phyloP scores from a whole-genome alignment of 2,329 filamentous ascomycete species.

The Fusarium sp. region DNA sequence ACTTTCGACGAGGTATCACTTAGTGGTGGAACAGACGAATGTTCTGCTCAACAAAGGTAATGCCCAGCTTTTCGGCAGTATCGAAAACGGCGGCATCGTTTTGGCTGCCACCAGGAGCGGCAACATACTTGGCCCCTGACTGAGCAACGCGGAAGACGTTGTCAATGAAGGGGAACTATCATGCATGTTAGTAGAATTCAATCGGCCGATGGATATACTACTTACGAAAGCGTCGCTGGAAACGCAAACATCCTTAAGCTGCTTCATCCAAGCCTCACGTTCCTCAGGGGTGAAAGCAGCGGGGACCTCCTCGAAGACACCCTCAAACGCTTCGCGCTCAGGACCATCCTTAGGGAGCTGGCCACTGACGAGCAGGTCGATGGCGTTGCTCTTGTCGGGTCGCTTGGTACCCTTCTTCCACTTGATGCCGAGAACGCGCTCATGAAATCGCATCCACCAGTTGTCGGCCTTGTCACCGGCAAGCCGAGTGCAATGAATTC shows the following conservation, averaged over 20 bases:
- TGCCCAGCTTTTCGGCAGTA: constrained; percentile 89
- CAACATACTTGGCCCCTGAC: constrained; percentile 95
- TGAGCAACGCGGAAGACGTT: constrained; percentile 92
- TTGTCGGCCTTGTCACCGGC: constrained; percentile 99
- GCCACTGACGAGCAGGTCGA: constrained; percentile 92
- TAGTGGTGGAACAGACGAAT: constrained; percentile 61
- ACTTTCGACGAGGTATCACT: constrained; percentile 26
- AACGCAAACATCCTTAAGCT: constrained; percentile 83
- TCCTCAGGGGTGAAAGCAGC: constrained; percentile 83
- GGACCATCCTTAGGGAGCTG: constrained; percentile 84
- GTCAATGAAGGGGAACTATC: constrained; percentile 95
- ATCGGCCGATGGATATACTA: constrained; percentile 34
- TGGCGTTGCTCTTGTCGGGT: constrained; percentile 97
- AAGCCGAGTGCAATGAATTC: constrained; percentile 97
- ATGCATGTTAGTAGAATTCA: constrained; percentile 35
- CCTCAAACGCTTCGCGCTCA: constrained; percentile 88
- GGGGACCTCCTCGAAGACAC: constrained; percentile 89
- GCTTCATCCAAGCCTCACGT: constrained; percentile 83
- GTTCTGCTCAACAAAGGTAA: constrained; percentile 96
- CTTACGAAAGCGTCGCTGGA: constrained; percentile 95
- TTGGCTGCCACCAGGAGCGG: constrained; percentile 89
- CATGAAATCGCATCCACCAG: constrained; percentile 99
- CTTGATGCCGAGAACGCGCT: constrained; percentile 84
- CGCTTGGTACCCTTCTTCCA: constrained; percentile 99
- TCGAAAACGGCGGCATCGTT: constrained; percentile 85